Evolutionary conservation across 768 basidiomycete species (phyloP), one percentile per base, ranked within the genome.

Genomic region (Hygrophoropsis aurantiaca): DNA sequence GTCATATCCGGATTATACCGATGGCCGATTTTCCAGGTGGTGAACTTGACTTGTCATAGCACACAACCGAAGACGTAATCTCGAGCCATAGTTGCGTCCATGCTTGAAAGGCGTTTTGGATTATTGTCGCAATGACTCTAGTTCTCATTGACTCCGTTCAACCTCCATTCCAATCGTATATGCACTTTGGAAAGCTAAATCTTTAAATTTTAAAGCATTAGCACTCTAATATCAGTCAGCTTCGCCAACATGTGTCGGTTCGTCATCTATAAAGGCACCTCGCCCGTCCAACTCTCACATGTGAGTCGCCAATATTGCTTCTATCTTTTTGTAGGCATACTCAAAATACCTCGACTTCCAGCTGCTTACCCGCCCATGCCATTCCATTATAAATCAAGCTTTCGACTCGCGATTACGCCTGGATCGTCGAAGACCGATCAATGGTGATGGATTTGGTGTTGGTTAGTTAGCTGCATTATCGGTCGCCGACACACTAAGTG

Each of bases 331-430:
- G 18, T 49, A 27, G n/a, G 39, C 21, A 10, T 6, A 16, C 42
- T 47, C 23, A 34, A 30, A 53, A 37, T 49, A 27, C 24, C 21
- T 44, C 41, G 10, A 39, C 44, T 19, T 42, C 25, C 55, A 91
- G 80, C 80, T 97, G n/a, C 77, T 97, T 56, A 98, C 94, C 36
- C 79, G 90, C 40, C 95, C 95, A 42, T 85, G 86, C 50, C 95
- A 97, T 70, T 92, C 90, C 3, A 97, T 97, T 70, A 97, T 94
- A 65, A 95, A 95, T 65, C 93, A 97, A 70, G 93, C 95, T 0
- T 94, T 93, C 59, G 95, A 97, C 69, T 94, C 92, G 18, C 80
- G 94, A 7, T 74, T 99, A 25, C 81, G 95, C 16, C 65, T 92
- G 43, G 90, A 93, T 59, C 77, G 72, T 53, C 75, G 90, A 46